These are phyloP conservation scores for Betula pendula DNA, from an alignment of 306 rosid genomes.

Conservation along the genomic window DNA sequence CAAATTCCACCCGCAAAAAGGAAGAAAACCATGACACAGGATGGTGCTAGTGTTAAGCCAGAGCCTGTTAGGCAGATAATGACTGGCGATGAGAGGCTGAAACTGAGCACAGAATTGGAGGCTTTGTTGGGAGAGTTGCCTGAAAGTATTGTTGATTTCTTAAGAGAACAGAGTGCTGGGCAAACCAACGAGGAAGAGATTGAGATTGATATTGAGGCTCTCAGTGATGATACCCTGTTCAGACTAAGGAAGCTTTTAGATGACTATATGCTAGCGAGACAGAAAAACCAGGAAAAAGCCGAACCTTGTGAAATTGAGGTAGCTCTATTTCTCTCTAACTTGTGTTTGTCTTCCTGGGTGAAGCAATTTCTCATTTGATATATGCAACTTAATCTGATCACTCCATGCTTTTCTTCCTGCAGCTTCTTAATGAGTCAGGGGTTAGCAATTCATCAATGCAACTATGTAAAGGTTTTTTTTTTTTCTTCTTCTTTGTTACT, in stretches of 20 bases:
- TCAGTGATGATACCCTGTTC: conserved; percentile 72
- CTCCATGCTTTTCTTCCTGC: conserved; percentile 30
- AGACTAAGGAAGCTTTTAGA: conserved; percentile 72
- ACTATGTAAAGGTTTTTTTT: conserved; percentile 69
- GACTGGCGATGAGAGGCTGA: conserved; percentile 65
- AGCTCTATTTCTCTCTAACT: conserved; percentile 16
- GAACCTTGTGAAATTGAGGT: conserved; percentile 87
- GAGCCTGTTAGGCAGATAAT: conserved; percentile 44
- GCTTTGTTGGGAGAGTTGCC: conserved; percentile 70
- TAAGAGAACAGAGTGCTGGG: conserved; percentile 66
- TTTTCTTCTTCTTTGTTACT: conserved; percentile 25
- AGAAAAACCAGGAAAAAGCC: conserved; percentile 45
- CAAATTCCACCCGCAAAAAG: conserved; percentile 54
- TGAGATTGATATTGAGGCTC: conserved; percentile 85
- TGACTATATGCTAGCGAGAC: conserved; percentile 63
- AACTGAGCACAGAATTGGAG: conserved; percentile 73
- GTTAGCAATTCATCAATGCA: conserved; percentile 75
- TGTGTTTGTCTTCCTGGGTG: not conserved
- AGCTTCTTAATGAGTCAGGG: conserved; percentile 75
- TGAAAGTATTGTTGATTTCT: conserved; percentile 63
- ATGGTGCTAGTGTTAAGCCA: conserved; percentile 38
- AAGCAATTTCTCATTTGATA: not conserved
- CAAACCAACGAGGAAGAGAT: conserved; percentile 76
- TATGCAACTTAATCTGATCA: conserved; percentile 17
- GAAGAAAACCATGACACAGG: conserved; percentile 46